phyloP scores from a whole-genome alignment of 164 flowering plant species.

The Dillenia suffruticosa region DNA sequence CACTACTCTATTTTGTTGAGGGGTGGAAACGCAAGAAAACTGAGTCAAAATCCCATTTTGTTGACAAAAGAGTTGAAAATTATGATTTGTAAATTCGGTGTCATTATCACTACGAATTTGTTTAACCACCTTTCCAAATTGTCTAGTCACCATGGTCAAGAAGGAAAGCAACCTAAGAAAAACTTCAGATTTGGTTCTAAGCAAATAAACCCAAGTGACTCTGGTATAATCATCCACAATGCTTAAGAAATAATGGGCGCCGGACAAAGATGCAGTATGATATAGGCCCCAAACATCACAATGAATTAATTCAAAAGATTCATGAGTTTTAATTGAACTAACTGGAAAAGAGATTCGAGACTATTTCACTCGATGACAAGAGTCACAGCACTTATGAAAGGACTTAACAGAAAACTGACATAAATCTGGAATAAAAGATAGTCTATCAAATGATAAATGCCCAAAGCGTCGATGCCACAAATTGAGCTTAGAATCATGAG shows the following conservation, averaged over 20 bases:
- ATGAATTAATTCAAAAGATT: conserved; percentile 4
- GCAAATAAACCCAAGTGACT: too few relatives aligned
- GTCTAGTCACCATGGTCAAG: not conserved
- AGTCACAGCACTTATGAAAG: not conserved
- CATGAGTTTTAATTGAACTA: not conserved
- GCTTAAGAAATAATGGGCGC: conserved; percentile 5
- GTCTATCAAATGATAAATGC: not conserved
- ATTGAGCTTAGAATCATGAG: not conserved
- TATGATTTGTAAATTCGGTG: not conserved
- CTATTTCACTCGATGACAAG: not conserved
- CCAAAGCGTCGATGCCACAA: not conserved
- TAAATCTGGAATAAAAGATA: not conserved
- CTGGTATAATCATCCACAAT: conserved; percentile 10
- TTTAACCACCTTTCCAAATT: not conserved
- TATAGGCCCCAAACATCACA: conserved; percentile 14
- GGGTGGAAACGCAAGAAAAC: conserved; percentile 2
- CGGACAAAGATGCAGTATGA: not conserved
- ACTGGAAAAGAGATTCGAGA: not conserved
- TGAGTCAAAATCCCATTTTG: conserved; percentile 1
- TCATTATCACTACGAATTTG: conserved; percentile 8
- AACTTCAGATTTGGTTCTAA: not conserved
- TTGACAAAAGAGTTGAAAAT: not conserved
- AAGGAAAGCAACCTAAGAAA: not conserved
- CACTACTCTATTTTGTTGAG: too few relatives aligned
- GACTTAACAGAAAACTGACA: not conserved